A percentile compares a stretch with the other conserved stretches of the same genome.
Conservation (phyloP, 805 yeast species). For the Saccharomycopsis schoenii region DNA sequence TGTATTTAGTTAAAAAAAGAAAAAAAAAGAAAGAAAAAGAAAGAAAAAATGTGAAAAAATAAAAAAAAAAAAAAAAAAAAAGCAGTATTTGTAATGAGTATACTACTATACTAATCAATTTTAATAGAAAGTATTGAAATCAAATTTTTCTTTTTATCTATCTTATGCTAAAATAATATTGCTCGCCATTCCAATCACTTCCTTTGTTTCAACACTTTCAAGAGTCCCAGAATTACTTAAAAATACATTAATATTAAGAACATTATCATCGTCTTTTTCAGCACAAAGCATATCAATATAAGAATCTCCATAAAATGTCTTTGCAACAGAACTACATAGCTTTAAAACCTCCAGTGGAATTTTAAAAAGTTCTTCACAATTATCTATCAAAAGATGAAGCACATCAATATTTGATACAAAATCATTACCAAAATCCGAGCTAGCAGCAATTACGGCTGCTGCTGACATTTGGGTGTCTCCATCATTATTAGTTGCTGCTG, state of each 20-base stretch:
- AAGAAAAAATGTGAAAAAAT: neutral
- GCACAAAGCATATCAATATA: slow-evolving; percentile 4
- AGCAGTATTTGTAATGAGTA: too few species aligned
- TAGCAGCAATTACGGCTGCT: slow-evolving; percentile 16
- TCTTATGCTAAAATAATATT: neutral
- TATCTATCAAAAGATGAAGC: slow-evolving; percentile 70
- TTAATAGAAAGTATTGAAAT: neutral
- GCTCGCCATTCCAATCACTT: neutral
- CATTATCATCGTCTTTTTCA: slow-evolving; percentile 11
- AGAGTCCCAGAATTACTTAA: neutral
- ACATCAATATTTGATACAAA: slow-evolving; percentile 89
- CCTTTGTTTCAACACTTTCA: neutral
- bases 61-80: too few species aligned
- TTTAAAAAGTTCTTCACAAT: slow-evolving; percentile 66
- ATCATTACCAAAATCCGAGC: slow-evolving; percentile 42
- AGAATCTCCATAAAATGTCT: slow-evolving; percentile 11
- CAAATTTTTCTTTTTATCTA: neutral
- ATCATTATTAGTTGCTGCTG: slow-evolving; percentile 15
- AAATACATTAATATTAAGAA: slow-evolving; percentile 7
- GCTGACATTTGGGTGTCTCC: slow-evolving; percentile 19
- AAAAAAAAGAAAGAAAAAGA: neutral
- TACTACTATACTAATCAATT: too few species aligned
- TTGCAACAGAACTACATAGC: slow-evolving; percentile 21
- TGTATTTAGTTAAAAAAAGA: neutral
- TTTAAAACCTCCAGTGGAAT: slow-evolving; percentile 60